phyloP scores from a whole-genome alignment of 495 filamentous ascomycete genomes.

The Xylaria venustula region DNA sequence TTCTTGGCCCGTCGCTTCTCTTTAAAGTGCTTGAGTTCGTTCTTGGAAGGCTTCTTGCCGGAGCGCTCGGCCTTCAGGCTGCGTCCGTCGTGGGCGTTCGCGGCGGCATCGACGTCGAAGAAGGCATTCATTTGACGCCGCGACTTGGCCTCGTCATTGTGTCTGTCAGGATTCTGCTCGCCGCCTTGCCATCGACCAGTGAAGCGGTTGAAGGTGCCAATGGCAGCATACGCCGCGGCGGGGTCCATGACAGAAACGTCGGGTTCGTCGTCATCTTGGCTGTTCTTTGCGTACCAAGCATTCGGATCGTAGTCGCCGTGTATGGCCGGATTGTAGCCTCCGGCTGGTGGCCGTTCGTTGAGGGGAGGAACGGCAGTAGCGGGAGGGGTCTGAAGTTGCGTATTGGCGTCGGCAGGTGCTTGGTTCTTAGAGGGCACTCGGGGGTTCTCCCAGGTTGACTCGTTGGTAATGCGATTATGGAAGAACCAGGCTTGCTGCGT shows the following conservation, averaged over 20 bases:
- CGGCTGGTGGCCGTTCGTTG: conserved; percentile 36
- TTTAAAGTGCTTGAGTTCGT: conserved; percentile 74
- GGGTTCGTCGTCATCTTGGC: conserved; percentile 27
- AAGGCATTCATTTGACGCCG: conserved; percentile 88
- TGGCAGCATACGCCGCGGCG: conserved; percentile 57
- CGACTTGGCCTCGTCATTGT: conserved; percentile 88
- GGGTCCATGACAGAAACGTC: conserved; percentile 24
- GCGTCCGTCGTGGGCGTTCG: conserved; percentile 87
- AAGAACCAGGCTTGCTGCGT: conserved; percentile 77
- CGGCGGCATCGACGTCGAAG: conserved; percentile 97
- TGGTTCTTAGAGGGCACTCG: conserved; percentile 50
- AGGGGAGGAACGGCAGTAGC: conserved; percentile 31
- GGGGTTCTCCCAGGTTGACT: conserved; percentile 88
- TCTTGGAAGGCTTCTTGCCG: conserved; percentile 82
- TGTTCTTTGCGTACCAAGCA: conserved; percentile 77
- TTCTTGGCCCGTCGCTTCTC: conserved; percentile 75
- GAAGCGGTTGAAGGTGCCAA: conserved; percentile 85
- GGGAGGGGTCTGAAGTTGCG: conserved; percentile 20
- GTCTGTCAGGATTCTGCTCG: conserved; percentile 52
- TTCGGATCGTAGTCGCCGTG: conserved; percentile 95
- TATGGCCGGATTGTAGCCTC: conserved; percentile 92
- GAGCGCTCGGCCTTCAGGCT: conserved; percentile 88
- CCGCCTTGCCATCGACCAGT: conserved; percentile 83
- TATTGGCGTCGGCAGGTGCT: conserved; percentile 8
- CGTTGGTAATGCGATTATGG: conserved; percentile 76